These are phyloP conservation scores for Cerioporus squamosus DNA, from an alignment of 1,284 basidiomycete species.

Conservation along the genomic window DNA sequence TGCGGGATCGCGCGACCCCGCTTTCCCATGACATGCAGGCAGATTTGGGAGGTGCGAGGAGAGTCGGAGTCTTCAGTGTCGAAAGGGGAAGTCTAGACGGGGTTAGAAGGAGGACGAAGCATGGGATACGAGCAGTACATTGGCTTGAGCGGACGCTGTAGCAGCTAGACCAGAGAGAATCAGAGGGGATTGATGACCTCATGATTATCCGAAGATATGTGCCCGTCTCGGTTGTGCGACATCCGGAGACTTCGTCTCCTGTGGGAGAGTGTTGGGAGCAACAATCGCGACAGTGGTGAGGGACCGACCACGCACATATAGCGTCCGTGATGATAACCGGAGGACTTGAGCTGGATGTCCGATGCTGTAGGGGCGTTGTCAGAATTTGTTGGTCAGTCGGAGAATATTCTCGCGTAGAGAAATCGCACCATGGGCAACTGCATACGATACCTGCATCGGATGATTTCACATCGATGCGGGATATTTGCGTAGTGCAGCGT, in stretches of 20 bases:
- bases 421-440: no score
- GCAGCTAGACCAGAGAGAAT: constrained; percentile 7
- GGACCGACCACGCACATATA: not conserved
- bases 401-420: not conserved
- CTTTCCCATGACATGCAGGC: not conserved
- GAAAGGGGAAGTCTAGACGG: not conserved
- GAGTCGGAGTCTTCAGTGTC: not conserved
- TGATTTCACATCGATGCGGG: no score
- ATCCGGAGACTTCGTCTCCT: not conserved
- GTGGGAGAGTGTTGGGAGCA: not conserved
- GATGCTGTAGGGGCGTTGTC: not conserved
- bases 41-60: not conserved
- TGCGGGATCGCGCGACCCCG: no score
- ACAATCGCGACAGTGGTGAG: no score
- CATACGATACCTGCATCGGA: no score
- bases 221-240: constrained; percentile 3
- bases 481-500: no score
- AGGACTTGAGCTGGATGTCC: not conserved
- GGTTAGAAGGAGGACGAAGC: constrained; percentile 8
- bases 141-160: constrained; percentile 12
- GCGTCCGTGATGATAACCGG: constrained; percentile 5
- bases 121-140: constrained; percentile 8
- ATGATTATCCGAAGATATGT: constrained; percentile 22
- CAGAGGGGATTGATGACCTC: constrained; percentile 15
- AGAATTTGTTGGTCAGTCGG: no score